A percentile compares a stretch with the other conserved stretches of the same genome.
Conservation (phyloP, 495 filamentous ascomycete genomes). For the Cladorrhinum samala region DNA sequence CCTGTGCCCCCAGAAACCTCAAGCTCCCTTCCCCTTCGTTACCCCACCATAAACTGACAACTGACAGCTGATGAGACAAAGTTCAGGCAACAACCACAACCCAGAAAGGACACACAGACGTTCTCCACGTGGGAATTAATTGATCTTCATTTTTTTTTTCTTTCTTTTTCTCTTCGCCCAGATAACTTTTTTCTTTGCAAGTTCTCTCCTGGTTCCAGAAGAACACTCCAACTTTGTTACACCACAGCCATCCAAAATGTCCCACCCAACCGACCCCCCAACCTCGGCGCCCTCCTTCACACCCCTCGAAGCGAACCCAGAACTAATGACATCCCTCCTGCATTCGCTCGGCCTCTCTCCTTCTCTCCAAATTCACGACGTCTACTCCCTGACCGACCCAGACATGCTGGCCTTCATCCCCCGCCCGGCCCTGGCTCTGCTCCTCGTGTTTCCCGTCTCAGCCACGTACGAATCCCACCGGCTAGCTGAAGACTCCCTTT, state of each 20-base stretch:
- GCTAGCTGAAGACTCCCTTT: slow-evolving; percentile 55
- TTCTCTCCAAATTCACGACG: slow-evolving; percentile 67
- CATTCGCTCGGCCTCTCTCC: slow-evolving; percentile 67
- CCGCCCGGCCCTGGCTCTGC: slow-evolving; percentile 72
- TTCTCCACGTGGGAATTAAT: background rate
- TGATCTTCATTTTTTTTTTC: too few relatives aligned
- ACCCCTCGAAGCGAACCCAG: slow-evolving; percentile 60
- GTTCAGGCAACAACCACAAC: background rate
- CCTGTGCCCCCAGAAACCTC: too few relatives aligned
- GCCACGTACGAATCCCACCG: slow-evolving; percentile 61
- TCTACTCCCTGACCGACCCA: slow-evolving; percentile 74
- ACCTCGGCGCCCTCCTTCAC: slow-evolving; percentile 37
- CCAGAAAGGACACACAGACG: background rate
- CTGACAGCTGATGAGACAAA: background rate
- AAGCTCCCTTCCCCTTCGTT: background rate
- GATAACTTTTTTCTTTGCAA: too few relatives aligned
- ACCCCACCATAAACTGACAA: background rate
- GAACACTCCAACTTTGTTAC: too few relatives aligned
- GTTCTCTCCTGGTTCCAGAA: too few relatives aligned
- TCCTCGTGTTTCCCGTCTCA: slow-evolving; percentile 81
- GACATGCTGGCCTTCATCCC: slow-evolving; percentile 75
- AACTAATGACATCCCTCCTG: slow-evolving; percentile 71
- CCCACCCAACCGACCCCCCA: slow-evolving; percentile 23
- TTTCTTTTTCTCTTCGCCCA: too few relatives aligned
- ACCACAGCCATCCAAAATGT: background rate